Evolutionary conservation across 768 basidiomycete species (phyloP).

Genomic region (Tremella fuciformis): DNA sequence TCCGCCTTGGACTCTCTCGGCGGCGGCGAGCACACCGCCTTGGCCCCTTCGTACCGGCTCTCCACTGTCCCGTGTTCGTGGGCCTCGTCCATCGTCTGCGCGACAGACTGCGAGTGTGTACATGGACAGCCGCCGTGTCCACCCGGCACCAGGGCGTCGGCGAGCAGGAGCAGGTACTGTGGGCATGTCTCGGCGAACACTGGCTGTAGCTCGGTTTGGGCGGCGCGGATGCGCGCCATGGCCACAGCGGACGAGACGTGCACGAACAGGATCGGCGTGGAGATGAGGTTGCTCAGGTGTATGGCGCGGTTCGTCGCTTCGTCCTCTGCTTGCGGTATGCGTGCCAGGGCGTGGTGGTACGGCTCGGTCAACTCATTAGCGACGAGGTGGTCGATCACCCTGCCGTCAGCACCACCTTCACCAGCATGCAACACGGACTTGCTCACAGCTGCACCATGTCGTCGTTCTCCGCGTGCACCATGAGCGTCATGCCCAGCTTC

Average conservation of each 20-base stretch:
- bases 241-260: slow-evolving; percentile 39
- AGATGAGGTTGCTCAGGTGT: slow-evolving; percentile 33
- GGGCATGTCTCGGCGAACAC: slow-evolving; percentile 45
- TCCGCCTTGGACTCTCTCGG: slow-evolving; percentile 3
- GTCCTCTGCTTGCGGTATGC: slow-evolving; percentile 31
- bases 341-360: slow-evolving; percentile 31
- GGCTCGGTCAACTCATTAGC: slow-evolving; percentile 30
- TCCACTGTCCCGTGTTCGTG: not conserved
- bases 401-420: slow-evolving; percentile 8
- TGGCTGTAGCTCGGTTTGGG: slow-evolving; percentile 27
- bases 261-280: slow-evolving; percentile 38
- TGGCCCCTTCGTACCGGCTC: slow-evolving; percentile 10
- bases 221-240: slow-evolving; percentile 31
- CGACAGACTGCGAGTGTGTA: not conserved
- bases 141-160: slow-evolving; percentile 4
- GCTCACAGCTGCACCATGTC: slow-evolving; percentile 33
- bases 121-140: slow-evolving; percentile 2
- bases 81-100: not conserved
- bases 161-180: slow-evolving; percentile 35
- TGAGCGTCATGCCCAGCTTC: slow-evolving; percentile 14
- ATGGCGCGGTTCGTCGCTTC: slow-evolving; percentile 43
- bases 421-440: too few species aligned
- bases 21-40: slow-evolving; percentile 10
- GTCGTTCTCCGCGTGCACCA: slow-evolving; percentile 42
- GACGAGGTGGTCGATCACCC: slow-evolving; percentile 31